Conservation (phyloP, 768 basidiomycete genomes). For the Sporobolomyces pararoseus region DNA sequence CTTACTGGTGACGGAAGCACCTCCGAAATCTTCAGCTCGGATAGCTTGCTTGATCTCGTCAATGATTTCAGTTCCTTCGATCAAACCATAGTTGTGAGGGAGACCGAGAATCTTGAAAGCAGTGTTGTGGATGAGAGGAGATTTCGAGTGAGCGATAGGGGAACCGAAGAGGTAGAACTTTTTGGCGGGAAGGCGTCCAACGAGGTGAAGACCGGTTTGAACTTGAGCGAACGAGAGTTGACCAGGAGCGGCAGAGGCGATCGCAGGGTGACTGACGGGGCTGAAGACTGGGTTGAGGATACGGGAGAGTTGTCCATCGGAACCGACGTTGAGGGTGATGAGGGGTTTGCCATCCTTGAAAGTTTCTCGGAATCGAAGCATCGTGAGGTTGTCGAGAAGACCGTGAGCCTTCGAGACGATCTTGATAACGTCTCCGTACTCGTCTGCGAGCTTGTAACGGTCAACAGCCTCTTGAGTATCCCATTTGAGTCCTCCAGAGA, state of each 20-base stretch:
- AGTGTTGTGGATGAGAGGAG: slow-evolving; percentile 88
- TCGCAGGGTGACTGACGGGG: slow-evolving; percentile 80
- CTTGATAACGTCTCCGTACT: slow-evolving; percentile 83
- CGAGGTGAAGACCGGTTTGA: slow-evolving; percentile 70
- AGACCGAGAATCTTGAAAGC: slow-evolving; percentile 75
- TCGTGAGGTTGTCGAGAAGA: slow-evolving; percentile 71
- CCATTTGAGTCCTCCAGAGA: slow-evolving; percentile 82
- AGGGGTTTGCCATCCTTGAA: slow-evolving; percentile 66
- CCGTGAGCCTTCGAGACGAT: slow-evolving; percentile 77
- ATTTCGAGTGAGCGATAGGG: slow-evolving; percentile 84
- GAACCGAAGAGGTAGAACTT: slow-evolving; percentile 82
- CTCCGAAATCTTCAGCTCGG: slow-evolving; percentile 71
- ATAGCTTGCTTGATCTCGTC: slow-evolving; percentile 65
- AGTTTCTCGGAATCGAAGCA: slow-evolving; percentile 66
- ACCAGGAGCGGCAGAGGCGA: slow-evolving; percentile 85
- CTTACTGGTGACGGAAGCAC: slow-evolving; percentile 80
- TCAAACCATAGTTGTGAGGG: slow-evolving; percentile 72
- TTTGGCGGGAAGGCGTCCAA: slow-evolving; percentile 70
- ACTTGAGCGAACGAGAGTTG: slow-evolving; percentile 86
- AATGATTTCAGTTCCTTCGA: slow-evolving; percentile 67
- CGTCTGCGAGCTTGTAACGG: slow-evolving; percentile 64
- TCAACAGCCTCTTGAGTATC: slow-evolving; percentile 62
- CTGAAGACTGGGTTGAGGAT: slow-evolving; percentile 80
- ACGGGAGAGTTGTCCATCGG: slow-evolving; percentile 78
- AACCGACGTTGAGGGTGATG: slow-evolving; percentile 85